These are phyloP conservation scores for Cladosporium sphaerospermum DNA, from an alignment of 2,329 filamentous ascomycete species.

Conservation along the genomic window DNA sequence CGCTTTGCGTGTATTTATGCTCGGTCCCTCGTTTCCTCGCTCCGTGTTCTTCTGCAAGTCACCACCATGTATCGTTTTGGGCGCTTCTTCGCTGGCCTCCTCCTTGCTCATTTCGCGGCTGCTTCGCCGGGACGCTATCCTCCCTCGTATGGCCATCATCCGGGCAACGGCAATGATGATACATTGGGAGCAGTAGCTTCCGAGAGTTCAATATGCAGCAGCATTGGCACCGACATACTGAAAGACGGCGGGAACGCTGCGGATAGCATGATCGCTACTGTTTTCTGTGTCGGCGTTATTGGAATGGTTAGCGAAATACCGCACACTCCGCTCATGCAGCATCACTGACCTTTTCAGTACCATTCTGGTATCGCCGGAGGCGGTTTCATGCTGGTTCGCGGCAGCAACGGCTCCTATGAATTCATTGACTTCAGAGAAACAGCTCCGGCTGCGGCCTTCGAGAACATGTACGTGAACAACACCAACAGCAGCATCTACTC, in stretches of 20 bases:
- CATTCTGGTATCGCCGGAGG: constrained; percentile 73
- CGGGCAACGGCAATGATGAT: constrained; percentile 20
- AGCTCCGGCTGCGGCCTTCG: constrained; percentile 71
- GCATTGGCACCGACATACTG: constrained; percentile 43
- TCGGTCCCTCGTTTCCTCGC: not conserved
- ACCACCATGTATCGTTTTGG: not conserved
- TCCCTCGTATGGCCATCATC: not conserved
- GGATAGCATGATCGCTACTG: constrained; percentile 43
- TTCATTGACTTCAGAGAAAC: constrained; percentile 86
- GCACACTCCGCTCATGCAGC: constrained; percentile 5
- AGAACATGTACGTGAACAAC: constrained; percentile 80
- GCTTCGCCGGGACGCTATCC: constrained; percentile 5
- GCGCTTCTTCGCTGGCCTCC: not conserved
- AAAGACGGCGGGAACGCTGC: constrained; percentile 47
- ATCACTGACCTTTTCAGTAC: constrained; percentile 13
- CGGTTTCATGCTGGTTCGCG: constrained; percentile 79
- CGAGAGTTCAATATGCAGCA: constrained; percentile 39
- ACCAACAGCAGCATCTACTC: constrained; percentile 54
- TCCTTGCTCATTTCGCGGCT: not conserved
- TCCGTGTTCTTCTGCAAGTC: not conserved
- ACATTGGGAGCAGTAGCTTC: constrained; percentile 42
- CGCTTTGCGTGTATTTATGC: too few relatives aligned
- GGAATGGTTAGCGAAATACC: constrained; percentile 37
- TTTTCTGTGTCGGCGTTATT: constrained; percentile 43
- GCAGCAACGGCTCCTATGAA: constrained; percentile 69